Base-by-base conservation (phyloP, 2,329 filamentous ascomycete species). In the Colletotrichum somersetense region DNA sequence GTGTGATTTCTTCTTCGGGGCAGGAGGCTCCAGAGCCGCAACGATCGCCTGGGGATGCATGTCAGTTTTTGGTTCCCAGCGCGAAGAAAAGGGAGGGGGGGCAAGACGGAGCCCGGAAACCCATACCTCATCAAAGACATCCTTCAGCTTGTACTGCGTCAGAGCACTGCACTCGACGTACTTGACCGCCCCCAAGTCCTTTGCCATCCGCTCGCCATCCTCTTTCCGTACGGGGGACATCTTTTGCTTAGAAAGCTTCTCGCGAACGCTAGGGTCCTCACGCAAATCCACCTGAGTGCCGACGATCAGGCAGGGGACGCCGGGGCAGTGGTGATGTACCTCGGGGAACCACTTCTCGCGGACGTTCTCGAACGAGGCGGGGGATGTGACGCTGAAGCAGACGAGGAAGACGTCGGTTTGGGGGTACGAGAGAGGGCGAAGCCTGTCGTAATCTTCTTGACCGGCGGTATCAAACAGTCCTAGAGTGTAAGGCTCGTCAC, bases 271-370 rank as follows among this genome's bases (percentile, higher is more conserved):
- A 1, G 90, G 86, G 78, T 98, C 96, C 75, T 98, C 95, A 79
- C 96, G 89, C 83, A 99, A 87, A 91, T 99, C 96, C 74, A 96
- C 95, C 85, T 99, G 96, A 33, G 96, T 99, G 78, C 96, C 96
- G 73, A 99, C 96, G 76, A 99, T 98, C 75, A 99, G 88, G 88
- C 96, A 98, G 65, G 96, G 96, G 48, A 99, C 96, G 75, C 96
- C 96, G 23, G 96, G 96, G 82, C 96, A 99, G 85, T 99, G 96
- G 84, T 99, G 96, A 82, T 97, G 95, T 55, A 99, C 96, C 85
- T 99, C 96, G 57, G 96, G 96, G 79, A 98, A 97, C 96, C 95
- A 98, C 84, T 98, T 98, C 88, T 98, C 96, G 79, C 95, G 92
- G 63, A 98, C 96, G 92, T 99, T 99, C 83, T 99, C 96, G 83